phyloP scores from a whole-genome alignment of 2,329 filamentous ascomycete genomes.

The Clarireedia paspali region DNA sequence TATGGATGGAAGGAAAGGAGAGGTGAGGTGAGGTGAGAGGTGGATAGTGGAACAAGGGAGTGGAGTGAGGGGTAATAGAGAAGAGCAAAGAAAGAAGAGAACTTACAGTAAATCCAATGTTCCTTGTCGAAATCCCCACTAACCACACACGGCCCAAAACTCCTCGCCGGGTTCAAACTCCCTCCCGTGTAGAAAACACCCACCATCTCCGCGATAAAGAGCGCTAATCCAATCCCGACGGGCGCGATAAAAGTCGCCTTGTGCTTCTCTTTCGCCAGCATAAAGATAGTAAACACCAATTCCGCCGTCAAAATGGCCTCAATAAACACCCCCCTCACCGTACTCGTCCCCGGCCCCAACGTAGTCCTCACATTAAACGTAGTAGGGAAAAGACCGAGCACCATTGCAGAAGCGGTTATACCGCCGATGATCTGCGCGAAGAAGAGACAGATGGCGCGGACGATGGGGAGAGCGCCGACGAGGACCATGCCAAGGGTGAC shows the following conservation, averaged over 20 bases:
- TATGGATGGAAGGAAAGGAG: too few relatives aligned
- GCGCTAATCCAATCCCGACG: slow-evolving; percentile 38
- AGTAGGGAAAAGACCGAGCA: slow-evolving; percentile 22
- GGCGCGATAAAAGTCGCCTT: slow-evolving; percentile 40
- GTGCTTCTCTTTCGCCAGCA: slow-evolving; percentile 43
- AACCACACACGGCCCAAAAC: slow-evolving; percentile 41
- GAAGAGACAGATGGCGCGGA: slow-evolving; percentile 29
- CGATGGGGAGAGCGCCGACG: slow-evolving; percentile 28
- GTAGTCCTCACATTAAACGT: slow-evolving; percentile 40
- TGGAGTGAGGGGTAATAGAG: background rate
- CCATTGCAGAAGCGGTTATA: slow-evolving; percentile 34
- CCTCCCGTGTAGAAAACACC: slow-evolving; percentile 44
- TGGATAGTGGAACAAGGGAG: background rate
- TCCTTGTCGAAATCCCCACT: slow-evolving; percentile 34
- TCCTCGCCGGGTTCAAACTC: slow-evolving; percentile 40
- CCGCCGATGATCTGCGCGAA: slow-evolving; percentile 30
- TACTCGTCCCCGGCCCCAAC: slow-evolving; percentile 32
- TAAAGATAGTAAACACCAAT: slow-evolving; percentile 42
- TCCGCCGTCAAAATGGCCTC: slow-evolving; percentile 41
- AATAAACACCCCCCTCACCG: slow-evolving; percentile 41
- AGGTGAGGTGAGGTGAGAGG: background rate
- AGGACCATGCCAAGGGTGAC: slow-evolving; percentile 33
- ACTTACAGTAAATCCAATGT: slow-evolving; percentile 39
- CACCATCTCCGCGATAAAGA: slow-evolving; percentile 39
- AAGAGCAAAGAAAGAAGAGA: background rate